Percentiles rank a stretch among this genome's conserved stretches.
phyloP scores from a whole-genome alignment of 495 filamentous ascomycete species.

The Aspergillus heteromorphus region DNA sequence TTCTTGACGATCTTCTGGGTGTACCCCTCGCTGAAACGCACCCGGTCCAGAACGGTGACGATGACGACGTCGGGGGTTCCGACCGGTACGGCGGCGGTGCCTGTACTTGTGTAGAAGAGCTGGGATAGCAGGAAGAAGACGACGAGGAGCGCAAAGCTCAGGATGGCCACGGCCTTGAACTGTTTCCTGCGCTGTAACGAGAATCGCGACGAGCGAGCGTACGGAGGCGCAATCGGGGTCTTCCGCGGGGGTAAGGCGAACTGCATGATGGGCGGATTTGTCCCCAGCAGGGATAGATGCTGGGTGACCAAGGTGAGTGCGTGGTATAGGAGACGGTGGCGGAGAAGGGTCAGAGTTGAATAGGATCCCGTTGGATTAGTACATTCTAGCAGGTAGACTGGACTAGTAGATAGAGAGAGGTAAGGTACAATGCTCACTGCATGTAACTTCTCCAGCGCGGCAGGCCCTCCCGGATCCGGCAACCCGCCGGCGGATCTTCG shows the following conservation, averaged over 20 bases:
- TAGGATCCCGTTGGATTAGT: conserved; percentile 5
- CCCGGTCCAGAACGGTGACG: conserved; percentile 75
- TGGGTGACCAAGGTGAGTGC: conserved; percentile 1
- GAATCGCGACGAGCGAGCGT: conserved; percentile 54
- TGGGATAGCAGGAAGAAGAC: conserved; percentile 60
- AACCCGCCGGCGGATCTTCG: conserved; percentile 16
- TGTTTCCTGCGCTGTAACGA: conserved; percentile 61
- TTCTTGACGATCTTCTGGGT: conserved; percentile 72
- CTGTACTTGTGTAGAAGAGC: conserved; percentile 35
- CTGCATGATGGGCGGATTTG: conserved; percentile 58
- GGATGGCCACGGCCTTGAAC: conserved; percentile 55
- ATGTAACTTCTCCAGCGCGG: background rate
- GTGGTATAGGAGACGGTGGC: background rate
- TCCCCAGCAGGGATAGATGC: conserved; percentile 14
- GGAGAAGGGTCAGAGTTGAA: background rate
- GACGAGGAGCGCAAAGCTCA: conserved; percentile 49
- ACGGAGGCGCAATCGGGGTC: conserved; percentile 61
- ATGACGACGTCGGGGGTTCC: conserved; percentile 78
- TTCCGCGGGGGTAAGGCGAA: conserved; percentile 85
- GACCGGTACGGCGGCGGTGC: conserved; percentile 41
- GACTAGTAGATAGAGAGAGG: background rate
- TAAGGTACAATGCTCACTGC: conserved; percentile 2
- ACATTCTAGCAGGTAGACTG: conserved; percentile 11
- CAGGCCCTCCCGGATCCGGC: conserved; percentile 19
- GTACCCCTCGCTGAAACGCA: conserved; percentile 54